A percentile compares a stretch with the other conserved stretches of the same genome.
Conservation (phyloP, 225 moss, liverwort and hornwort species). For the Straminergon stramineum region DNA sequence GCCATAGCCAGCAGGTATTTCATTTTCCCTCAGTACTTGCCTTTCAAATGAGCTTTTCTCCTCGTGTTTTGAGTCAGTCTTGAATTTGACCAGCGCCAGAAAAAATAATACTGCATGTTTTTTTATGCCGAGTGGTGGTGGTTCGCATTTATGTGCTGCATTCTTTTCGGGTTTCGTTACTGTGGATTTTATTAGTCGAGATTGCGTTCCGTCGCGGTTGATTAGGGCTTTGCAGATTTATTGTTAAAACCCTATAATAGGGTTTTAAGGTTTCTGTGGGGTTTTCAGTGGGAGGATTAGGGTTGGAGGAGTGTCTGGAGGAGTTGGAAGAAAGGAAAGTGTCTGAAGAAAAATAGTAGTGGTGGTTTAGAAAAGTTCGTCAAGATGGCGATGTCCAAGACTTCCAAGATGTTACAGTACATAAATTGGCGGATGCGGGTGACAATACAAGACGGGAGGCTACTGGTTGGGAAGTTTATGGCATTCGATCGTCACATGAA, state of each 20-base stretch:
- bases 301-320: neutral
- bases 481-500: conserved; percentile 98
- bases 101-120: neutral
- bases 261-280: neutral
- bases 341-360: neutral
- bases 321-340: neutral
- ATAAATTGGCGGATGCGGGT: conserved; percentile 67
- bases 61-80: neutral
- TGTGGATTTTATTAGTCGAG: neutral
- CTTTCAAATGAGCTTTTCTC: neutral
- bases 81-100: neutral
- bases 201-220: neutral
- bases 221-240: neutral
- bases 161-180: neutral
- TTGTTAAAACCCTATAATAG: neutral
- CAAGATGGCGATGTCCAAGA: conserved; percentile 86
- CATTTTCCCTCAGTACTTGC: neutral
- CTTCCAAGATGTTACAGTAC: conserved; percentile 72
- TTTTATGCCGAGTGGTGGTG: neutral
- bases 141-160: neutral
- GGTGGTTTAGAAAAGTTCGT: neutral
- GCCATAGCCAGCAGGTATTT: neutral
- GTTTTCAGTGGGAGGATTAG: conserved; percentile 7
- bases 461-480: conserved; percentile 91
- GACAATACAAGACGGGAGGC: conserved; percentile 91